These are phyloP conservation scores for Paecilomyces sp. DNA, from an alignment of 2,329 filamentous ascomycete species.

Conservation along the genomic window DNA sequence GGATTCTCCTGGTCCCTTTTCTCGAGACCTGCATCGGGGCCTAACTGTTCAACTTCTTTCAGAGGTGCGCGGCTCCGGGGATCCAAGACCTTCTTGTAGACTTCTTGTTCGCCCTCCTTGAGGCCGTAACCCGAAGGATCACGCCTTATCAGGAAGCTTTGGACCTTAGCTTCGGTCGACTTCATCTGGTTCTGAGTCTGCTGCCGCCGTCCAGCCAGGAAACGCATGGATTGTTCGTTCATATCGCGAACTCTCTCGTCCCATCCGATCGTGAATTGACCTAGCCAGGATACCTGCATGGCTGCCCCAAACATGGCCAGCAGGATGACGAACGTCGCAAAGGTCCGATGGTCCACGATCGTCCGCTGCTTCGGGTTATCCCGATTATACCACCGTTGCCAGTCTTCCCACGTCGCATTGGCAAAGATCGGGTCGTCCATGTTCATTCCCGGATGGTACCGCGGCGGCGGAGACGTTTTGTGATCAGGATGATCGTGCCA, in stretches of 20 bases:
- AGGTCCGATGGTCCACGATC: slow-evolving; percentile 72
- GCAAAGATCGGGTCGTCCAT: slow-evolving; percentile 45
- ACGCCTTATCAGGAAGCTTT: slow-evolving; percentile 68
- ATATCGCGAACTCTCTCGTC: slow-evolving; percentile 60
- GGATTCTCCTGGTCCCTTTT: not conserved
- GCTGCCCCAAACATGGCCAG: slow-evolving; percentile 64
- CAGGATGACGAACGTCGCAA: slow-evolving; percentile 64
- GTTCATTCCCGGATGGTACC: slow-evolving; percentile 19
- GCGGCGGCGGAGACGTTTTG: slow-evolving; percentile 12
- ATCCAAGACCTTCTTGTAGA: slow-evolving; percentile 30
- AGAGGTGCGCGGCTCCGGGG: slow-evolving; percentile 4
- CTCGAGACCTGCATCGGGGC: not conserved
- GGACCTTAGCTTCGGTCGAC: slow-evolving; percentile 57
- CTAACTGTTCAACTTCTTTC: not conserved
- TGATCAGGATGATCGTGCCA: slow-evolving; percentile 54
- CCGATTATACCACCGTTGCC: slow-evolving; percentile 71
- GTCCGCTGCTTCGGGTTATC: slow-evolving; percentile 33
- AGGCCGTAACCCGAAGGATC: slow-evolving; percentile 49
- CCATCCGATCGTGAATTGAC: slow-evolving; percentile 53
- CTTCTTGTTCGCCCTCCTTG: slow-evolving; percentile 35
- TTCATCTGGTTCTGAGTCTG: slow-evolving; percentile 43
- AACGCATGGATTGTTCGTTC: slow-evolving; percentile 56
- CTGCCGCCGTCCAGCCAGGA: slow-evolving; percentile 47
- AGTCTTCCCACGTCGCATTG: slow-evolving; percentile 98
- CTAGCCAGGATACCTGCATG: slow-evolving; percentile 64